Conservation (phyloP, 2,329 filamentous ascomycete genomes). For the Epichloe brachyelytri region DNA sequence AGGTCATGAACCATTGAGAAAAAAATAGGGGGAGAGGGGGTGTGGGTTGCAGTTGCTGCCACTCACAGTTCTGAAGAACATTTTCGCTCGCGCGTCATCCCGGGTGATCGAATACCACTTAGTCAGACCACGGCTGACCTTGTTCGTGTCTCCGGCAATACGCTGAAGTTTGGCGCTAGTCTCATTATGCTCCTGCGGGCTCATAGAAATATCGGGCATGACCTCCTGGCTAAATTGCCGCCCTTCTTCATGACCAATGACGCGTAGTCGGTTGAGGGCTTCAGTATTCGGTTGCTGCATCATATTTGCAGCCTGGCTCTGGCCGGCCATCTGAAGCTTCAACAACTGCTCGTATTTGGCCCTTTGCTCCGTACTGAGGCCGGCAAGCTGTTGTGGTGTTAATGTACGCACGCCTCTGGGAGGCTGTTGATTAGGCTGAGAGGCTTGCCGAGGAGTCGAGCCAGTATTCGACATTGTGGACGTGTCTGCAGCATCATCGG, state of each 20-base stretch:
- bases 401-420: slow-evolving; percentile 14
- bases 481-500: slow-evolving; percentile 29
- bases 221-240: slow-evolving; percentile 25
- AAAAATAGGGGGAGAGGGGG: background rate
- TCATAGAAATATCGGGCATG: slow-evolving; percentile 34
- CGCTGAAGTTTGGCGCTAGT: slow-evolving; percentile 30
- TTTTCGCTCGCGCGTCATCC: slow-evolving; percentile 36
- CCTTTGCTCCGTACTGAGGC: slow-evolving; percentile 31
- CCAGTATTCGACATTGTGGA: slow-evolving; percentile 10
- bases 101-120: slow-evolving; percentile 35
- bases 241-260: slow-evolving; percentile 28
- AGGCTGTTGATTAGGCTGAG: slow-evolving; percentile 13
- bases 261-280: slow-evolving; percentile 20
- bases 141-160: slow-evolving; percentile 28
- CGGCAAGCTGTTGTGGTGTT: slow-evolving; percentile 23
- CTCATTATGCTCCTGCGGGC: slow-evolving; percentile 29
- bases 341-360: slow-evolving; percentile 28
- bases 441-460: slow-evolving; percentile 10
- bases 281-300: slow-evolving; percentile 11
- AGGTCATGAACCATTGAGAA: background rate
- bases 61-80: slow-evolving; percentile 42
- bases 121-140: slow-evolving; percentile 30
- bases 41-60: background rate
- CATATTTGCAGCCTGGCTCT: slow-evolving; percentile 8
- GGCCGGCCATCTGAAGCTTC: slow-evolving; percentile 17